Evolutionary conservation across 768 basidiomycete species (phyloP), one percentile per base, ranked within the genome.

Genomic region (Candolleomyces eurysporus): DNA sequence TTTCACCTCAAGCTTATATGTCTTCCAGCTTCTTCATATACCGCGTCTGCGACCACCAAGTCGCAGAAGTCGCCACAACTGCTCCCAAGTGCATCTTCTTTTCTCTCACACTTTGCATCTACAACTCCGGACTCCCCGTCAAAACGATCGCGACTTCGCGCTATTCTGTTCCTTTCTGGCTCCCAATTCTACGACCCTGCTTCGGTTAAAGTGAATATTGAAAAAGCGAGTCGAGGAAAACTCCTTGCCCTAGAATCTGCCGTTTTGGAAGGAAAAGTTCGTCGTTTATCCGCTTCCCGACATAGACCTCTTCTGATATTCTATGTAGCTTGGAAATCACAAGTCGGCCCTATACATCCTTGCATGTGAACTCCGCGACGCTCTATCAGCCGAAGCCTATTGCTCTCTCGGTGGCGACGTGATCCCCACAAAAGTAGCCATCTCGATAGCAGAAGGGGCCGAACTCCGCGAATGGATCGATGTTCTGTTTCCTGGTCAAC

Each of bases 351-450:
- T 98, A 1, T 72, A 82, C 7, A 78, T 82, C 1, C 84, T 98
- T 7, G 89, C 89, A 7, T 80, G 85, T 61, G 82, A 84, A 42
- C 74, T 97, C 10, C 82, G 82, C 55, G 96, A 98, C 69, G 78
- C 84, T 0, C 76, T 83, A 0, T 90, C 92, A 2, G 92, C 94
- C 0, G 93, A 96, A 69, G 82, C 87, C 5, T 97, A 95, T 72
- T 96, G 95, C 67, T 83, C 89, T 1, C 84, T 90, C 36, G 88
- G 87, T 17, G 93, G 95, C 5, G 83, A 85, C 21, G 82, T 96
- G 22, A 76, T 97, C 4, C 81, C 89, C 0, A 75, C 80, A 2
- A 87, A 83, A 63, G 73, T 81, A 0, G 87, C 86, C 0, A 77
- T 79, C 40, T 58, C 74, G 0, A 76, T 87, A 43, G 85, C 81